Evolutionary conservation across 2,329 filamentous ascomycete genomes (phyloP), one percentile per base, ranked within the genome.

Genomic region (Lasiodiplodia sp.): DNA sequence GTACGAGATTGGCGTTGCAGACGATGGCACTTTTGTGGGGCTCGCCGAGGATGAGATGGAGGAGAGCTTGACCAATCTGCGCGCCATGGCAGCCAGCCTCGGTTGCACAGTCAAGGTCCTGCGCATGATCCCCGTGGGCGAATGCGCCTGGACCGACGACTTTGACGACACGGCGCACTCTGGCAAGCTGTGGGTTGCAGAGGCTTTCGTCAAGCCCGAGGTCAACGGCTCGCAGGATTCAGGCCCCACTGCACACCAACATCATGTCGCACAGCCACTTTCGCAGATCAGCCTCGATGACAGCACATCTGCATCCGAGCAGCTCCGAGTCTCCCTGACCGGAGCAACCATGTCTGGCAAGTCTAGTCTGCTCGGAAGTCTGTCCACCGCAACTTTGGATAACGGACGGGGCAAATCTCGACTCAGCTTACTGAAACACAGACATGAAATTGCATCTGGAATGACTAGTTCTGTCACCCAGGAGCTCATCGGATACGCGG

Each of bases 1-100:
- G 62, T 99, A 99, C 74, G 95, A 99, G 79, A 97, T 99, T 78
- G 96, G 96, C 0, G 94, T 99, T 11, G 92, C 94, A 34, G 96
- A 99, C 78, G 94, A 98, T 81, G 96, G 96, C 8, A 93, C 91
- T 0, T 89, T 99, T 69, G 88, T 97, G 52, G 96, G 96, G 0
- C 84, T 99, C 57, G 92, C 93, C 2, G 89, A 92, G 72, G 94
- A 97, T 76, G 96, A 99, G 79, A 88, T 99, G 85, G 88, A 95
- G 70, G 95, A 98, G 80, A 97, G 94, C 77, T 85, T 98, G 70
- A 87, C 87, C 52, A 97, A 94, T 68, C 82, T 99, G 47, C 88
- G 90, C 70, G 89, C 92, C 63, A 99, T 99, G 95, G 95, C 96
- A 47, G 92, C 93, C 12, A 97, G 93, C 77, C 82, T 99, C 60